phyloP scores from a whole-genome alignment of 2,329 filamentous ascomycete species.

The Bisporella sp. region DNA sequence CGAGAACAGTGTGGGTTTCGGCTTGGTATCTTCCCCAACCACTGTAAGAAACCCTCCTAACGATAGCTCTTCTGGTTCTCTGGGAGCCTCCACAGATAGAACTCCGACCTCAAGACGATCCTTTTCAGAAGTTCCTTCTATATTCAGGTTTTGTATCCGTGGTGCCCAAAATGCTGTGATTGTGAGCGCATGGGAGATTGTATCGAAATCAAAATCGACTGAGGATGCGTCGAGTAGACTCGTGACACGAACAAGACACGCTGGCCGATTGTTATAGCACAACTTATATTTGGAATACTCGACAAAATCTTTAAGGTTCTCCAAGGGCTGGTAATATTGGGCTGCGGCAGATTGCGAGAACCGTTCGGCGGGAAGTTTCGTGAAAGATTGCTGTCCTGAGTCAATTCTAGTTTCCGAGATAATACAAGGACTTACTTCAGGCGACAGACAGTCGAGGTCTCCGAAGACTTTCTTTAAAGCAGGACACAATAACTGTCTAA shows the following conservation, averaged over 20 bases:
- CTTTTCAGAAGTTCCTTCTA: slow-evolving; percentile 24
- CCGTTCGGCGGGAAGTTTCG: slow-evolving; percentile 48
- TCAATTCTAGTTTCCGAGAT: slow-evolving; percentile 7
- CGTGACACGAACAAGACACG: slow-evolving; percentile 43
- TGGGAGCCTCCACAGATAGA: slow-evolving; percentile 56
- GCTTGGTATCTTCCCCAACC: slow-evolving; percentile 64
- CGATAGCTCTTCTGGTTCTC: slow-evolving; percentile 67
- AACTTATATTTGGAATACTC: slow-evolving; percentile 43
- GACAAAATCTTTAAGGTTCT: slow-evolving; percentile 47
- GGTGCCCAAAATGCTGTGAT: slow-evolving; percentile 59
- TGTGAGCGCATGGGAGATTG: slow-evolving; percentile 56
- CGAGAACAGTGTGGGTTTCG: slow-evolving; percentile 73
- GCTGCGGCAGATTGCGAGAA: slow-evolving; percentile 56
- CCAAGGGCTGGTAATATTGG: slow-evolving; percentile 65
- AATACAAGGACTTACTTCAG: slow-evolving; percentile 31
- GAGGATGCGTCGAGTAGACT: slow-evolving; percentile 48
- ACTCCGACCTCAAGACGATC: slow-evolving; percentile 76
- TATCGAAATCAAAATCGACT: slow-evolving; percentile 73
- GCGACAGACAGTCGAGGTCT: slow-evolving; percentile 45
- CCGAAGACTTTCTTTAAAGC: slow-evolving; percentile 52
- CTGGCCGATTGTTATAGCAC: slow-evolving; percentile 39
- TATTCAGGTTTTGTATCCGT: slow-evolving; percentile 13
- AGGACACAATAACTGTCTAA: slow-evolving; percentile 46
- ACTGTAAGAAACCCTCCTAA: slow-evolving; percentile 74
- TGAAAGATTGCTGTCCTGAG: slow-evolving; percentile 55